phyloP scores from a whole-genome alignment of 371 early-diverging fungal species.

The Batrachochytrium dendrobatidis region DNA sequence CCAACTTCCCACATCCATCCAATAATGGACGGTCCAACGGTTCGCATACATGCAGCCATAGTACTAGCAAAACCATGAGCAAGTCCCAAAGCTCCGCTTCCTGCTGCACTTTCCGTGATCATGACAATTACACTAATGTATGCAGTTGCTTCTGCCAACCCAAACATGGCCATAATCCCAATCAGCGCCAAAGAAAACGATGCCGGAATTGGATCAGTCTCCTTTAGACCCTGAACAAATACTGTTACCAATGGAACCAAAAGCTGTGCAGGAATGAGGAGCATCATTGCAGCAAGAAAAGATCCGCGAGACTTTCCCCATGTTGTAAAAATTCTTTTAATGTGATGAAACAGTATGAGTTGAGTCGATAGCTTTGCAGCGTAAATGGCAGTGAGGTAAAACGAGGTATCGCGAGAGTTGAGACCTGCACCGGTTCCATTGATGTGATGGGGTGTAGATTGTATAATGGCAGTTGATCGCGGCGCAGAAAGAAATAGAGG shows the following conservation, averaged over 20 bases:
- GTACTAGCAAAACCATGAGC: slow-evolving; percentile 40
- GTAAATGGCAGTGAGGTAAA: slow-evolving; percentile 21
- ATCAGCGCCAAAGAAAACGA: not conserved
- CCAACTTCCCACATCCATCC: slow-evolving; percentile 36
- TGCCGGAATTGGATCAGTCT: not conserved
- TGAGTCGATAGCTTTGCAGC: slow-evolving; percentile 32
- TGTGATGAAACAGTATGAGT: slow-evolving; percentile 13
- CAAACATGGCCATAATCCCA: slow-evolving; percentile 17
- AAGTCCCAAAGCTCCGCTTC: slow-evolving; percentile 21
- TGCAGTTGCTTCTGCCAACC: slow-evolving; percentile 28
- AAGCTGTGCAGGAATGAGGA: slow-evolving; percentile 13
- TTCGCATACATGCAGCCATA: slow-evolving; percentile 29
- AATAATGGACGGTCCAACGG: slow-evolving; percentile 34
- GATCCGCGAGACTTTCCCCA: slow-evolving; percentile 5
- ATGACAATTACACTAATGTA: slow-evolving; percentile 35
- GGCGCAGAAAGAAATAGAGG: slow-evolving; percentile 34
- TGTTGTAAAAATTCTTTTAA: slow-evolving; percentile 13
- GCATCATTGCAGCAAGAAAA: slow-evolving; percentile 16
- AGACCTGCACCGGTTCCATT: slow-evolving; percentile 23
- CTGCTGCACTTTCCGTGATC: slow-evolving; percentile 32
- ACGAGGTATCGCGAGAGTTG: slow-evolving; percentile 16
- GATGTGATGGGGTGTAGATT: not conserved
- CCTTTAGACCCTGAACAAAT: not conserved
- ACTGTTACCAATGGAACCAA: slow-evolving; percentile 8
- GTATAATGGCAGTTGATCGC: too few species aligned